A percentile compares a stretch with the other conserved stretches of the same genome.
phyloP scores from a whole-genome alignment of 108 stramenopile species.

The Cyclotella distinguenda region DNA sequence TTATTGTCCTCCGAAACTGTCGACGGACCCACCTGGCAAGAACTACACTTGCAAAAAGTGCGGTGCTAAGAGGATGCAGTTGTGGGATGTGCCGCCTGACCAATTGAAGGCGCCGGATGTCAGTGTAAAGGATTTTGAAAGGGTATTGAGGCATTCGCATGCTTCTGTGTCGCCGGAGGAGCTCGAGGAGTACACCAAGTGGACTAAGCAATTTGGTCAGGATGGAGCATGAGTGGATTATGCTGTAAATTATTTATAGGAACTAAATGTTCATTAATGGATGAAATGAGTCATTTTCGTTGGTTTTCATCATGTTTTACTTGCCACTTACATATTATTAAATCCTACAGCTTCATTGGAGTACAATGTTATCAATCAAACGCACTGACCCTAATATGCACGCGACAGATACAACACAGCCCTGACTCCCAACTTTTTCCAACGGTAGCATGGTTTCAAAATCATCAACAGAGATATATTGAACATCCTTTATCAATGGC shows the following conservation, averaged over 20 bases:
- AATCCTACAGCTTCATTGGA: slow-evolving; percentile 38
- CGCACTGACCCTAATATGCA: slow-evolving; percentile 79
- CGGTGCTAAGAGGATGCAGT: slow-evolving; percentile 84
- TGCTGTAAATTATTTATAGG: too few relatives aligned
- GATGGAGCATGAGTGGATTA: slow-evolving; percentile 83
- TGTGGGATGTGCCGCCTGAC: slow-evolving; percentile 92
- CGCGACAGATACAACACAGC: slow-evolving; percentile 78
- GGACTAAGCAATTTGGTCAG: slow-evolving; percentile 98
- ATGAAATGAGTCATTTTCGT: neutral
- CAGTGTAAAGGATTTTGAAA: slow-evolving; percentile 68
- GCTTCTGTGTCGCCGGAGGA: slow-evolving; percentile 91
- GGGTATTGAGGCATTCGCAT: slow-evolving; percentile 69
- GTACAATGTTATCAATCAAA: slow-evolving; percentile 87
- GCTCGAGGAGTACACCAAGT: slow-evolving; percentile 88
- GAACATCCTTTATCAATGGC: slow-evolving; percentile 76
- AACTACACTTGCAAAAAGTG: slow-evolving; percentile 85
- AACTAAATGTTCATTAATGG: too few relatives aligned
- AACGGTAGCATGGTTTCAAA: slow-evolving; percentile 76
- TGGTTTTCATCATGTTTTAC: neutral
- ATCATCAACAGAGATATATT: slow-evolving; percentile 81
- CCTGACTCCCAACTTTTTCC: slow-evolving; percentile 49
- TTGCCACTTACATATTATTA: neutral
- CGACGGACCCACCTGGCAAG: slow-evolving; percentile 58
- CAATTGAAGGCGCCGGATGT: slow-evolving; percentile 82
- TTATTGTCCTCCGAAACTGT: slow-evolving; percentile 88